Conservation (phyloP, 2,329 filamentous ascomycete species). For the Colletotrichum tropicicola region DNA sequence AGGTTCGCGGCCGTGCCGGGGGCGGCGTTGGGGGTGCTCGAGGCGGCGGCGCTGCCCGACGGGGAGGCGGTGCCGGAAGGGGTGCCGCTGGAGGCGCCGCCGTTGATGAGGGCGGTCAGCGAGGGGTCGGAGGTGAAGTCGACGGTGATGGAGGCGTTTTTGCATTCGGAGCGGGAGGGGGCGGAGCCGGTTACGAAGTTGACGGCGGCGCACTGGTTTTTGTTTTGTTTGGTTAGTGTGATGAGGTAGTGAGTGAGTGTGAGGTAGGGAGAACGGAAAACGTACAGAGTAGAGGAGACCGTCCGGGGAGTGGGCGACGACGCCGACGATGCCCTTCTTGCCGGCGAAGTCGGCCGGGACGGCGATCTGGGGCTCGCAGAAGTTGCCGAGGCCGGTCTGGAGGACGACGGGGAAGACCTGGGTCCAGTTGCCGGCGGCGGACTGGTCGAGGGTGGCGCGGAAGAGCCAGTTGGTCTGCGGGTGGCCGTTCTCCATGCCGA, state of each 20-base stretch:
- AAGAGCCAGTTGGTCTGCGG: constrained; percentile 64
- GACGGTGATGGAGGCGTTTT: constrained; percentile 41
- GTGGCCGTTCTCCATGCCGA: constrained; percentile 59
- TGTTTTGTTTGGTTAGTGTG: not conserved
- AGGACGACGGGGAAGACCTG: constrained; percentile 61
- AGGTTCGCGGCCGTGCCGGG: not conserved
- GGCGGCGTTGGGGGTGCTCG: constrained; percentile 13
- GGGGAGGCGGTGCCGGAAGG: not conserved
- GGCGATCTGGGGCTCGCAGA: constrained; percentile 60
- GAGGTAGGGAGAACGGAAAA: not conserved
- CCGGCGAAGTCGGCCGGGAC: constrained; percentile 59
- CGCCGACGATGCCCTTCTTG: constrained; percentile 61
- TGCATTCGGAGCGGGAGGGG: constrained; percentile 42
- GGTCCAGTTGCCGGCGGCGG: constrained; percentile 60
- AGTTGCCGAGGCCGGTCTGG: constrained; percentile 63
- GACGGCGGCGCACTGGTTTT: constrained; percentile 59
- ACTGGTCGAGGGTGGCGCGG: constrained; percentile 62
- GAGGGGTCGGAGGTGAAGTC: constrained; percentile 41
- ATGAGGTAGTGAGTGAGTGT: too few relatives aligned
- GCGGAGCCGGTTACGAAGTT: constrained; percentile 60
- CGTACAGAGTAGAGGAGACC: constrained; percentile 66
- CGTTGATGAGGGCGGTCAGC: constrained; percentile 44
- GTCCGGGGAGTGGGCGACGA: constrained; percentile 62
- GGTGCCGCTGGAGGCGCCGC: not conserved
- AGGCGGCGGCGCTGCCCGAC: not conserved